phyloP scores from a whole-genome alignment of 257 asterid species.

The Solanum piurae region DNA sequence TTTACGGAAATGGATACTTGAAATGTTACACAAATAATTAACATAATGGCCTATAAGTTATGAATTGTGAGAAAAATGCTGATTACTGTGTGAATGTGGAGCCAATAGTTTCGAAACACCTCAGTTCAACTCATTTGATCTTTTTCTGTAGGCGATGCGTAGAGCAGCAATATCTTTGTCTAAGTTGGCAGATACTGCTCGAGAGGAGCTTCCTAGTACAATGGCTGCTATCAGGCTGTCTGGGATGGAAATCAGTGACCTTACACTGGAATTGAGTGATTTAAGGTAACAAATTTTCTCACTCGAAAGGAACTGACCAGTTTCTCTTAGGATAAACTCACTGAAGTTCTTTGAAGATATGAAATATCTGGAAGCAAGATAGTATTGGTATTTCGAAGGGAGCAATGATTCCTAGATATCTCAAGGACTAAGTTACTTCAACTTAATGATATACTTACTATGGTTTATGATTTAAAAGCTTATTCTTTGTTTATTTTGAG shows the following conservation, averaged over 20 bases:
- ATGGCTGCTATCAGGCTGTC: slow-evolving; percentile 85
- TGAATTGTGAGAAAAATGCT: not conserved
- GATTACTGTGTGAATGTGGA: not conserved
- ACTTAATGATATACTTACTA: not conserved
- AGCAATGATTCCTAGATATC: not conserved
- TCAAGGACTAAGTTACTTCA: not conserved
- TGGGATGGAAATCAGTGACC: slow-evolving; percentile 90
- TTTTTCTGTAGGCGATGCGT: slow-evolving; percentile 61
- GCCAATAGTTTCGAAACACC: not conserved
- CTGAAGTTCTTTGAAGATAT: not conserved
- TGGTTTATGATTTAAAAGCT: not conserved
- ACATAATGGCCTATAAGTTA: not conserved
- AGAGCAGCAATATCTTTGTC: slow-evolving; percentile 76
- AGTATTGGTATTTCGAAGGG: not conserved
- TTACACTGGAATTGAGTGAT: slow-evolving; percentile 74
- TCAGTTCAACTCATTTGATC: not conserved
- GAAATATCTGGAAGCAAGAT: not conserved
- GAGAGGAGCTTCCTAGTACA: slow-evolving; percentile 84
- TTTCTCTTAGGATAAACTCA: not conserved
- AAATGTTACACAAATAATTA: not conserved
- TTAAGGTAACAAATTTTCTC: slow-evolving; percentile 42
- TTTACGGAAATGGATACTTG: not conserved
- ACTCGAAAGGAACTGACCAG: not conserved
- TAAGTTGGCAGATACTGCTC: slow-evolving; percentile 75
- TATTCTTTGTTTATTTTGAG: not conserved